Percentiles rank a stretch among this genome's conserved stretches.
These are phyloP conservation scores for Alnus rubra DNA, from an alignment of 306 rosid species.

Conservation along the genomic window DNA sequence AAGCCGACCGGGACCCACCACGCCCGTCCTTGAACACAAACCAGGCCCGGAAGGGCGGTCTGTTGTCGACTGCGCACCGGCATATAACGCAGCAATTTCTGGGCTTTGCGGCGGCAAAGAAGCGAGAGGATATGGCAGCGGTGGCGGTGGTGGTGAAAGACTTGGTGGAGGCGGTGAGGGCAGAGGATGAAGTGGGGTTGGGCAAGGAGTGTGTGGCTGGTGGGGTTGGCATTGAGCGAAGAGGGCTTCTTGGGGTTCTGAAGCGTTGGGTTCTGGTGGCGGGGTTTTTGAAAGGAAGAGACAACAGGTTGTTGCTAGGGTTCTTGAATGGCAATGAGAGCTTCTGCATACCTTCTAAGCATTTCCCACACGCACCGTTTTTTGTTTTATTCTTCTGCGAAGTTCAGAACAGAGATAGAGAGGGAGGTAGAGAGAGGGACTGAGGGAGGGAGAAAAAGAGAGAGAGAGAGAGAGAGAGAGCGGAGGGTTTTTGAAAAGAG, in stretches of 20 bases:
- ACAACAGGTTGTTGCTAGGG: conserved; percentile 15
- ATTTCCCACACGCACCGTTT: conserved; percentile 38
- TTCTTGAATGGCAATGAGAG: conserved; percentile 22
- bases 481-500: not conserved
- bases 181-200: not conserved
- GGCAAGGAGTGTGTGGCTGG: not conserved
- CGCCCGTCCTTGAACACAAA: conserved; percentile 37
- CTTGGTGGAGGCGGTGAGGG: conserved; percentile 23
- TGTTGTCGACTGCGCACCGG: conserved; percentile 29
- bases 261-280: not conserved
- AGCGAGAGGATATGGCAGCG: conserved; percentile 13
- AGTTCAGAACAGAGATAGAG: not conserved
- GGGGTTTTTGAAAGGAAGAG: conserved; percentile 15
- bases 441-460: too few relatives aligned
- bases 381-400: not conserved
- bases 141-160: conserved; percentile 15
- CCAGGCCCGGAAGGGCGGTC: conserved; percentile 45
- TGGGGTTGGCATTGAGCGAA: conserved; percentile 34
- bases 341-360: conserved; percentile 73
- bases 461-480: not conserved
- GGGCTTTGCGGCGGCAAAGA: conserved; percentile 20
- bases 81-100: conserved; percentile 32
- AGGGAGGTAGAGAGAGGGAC: too few relatives aligned
- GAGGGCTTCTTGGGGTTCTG: not conserved
- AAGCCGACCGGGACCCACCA: conserved; percentile 33